Percentiles rank a stretch among this genome's conserved stretches.
These are phyloP conservation scores for Suaeda aralocaspica DNA, from an alignment of 148 eudicot genomes.

Conservation along the genomic window DNA sequence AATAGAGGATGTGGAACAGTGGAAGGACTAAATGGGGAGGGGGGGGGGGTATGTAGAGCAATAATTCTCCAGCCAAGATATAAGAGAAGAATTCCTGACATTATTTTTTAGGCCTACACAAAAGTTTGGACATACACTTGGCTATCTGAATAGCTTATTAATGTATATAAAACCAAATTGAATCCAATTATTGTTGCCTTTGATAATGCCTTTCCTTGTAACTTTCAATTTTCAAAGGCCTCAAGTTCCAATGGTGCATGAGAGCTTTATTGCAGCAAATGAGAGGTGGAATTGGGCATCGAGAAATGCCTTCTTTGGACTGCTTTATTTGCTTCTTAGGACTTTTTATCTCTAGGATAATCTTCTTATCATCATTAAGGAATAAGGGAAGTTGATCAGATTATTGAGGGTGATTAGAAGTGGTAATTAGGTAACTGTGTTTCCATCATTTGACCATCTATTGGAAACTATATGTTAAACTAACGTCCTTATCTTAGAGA, in stretches of 20 bases:
- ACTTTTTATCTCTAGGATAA: slow-evolving; percentile 1
- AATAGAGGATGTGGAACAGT: not conserved
- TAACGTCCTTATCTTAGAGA: slow-evolving; percentile 7
- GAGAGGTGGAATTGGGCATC: slow-evolving; percentile 20
- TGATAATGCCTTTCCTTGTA: slow-evolving; percentile 25
- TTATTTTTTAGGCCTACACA: not conserved
- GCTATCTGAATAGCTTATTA: not conserved
- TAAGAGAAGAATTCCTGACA: not conserved
- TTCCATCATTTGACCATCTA: not conserved
- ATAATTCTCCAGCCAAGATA: not conserved
- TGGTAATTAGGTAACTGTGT: slow-evolving; percentile 1
- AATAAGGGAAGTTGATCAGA: not conserved
- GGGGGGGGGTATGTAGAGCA: not conserved
- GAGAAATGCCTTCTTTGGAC: slow-evolving; percentile 21
- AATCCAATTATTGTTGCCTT: slow-evolving; percentile 17
- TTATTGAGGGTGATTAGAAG: slow-evolving; percentile 3
- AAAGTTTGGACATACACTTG: not conserved
- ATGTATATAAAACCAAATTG: no score
- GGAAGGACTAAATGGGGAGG: not conserved
- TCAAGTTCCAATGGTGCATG: slow-evolving; percentile 58
- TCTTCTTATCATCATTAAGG: slow-evolving; percentile 18
- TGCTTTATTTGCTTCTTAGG: slow-evolving; percentile 14
- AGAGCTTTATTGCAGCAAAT: slow-evolving; percentile 9
- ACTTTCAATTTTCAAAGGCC: slow-evolving; percentile 29
- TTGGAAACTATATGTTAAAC: not conserved